Evolutionary conservation across 2,329 filamentous ascomycete species (phyloP).

Genomic region (Xylaria multiplex): DNA sequence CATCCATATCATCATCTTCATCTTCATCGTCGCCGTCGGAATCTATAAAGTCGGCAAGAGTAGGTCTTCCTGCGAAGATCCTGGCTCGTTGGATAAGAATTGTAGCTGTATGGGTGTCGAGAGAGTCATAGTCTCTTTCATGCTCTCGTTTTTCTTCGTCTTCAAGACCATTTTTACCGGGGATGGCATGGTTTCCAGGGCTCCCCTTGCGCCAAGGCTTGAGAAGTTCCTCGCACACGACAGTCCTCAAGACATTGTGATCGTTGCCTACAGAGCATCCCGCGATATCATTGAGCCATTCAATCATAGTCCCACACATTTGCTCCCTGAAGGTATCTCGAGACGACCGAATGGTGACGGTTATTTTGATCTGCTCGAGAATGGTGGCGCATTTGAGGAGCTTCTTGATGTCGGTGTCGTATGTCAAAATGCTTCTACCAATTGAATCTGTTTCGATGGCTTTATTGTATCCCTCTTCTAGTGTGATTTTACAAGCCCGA

Average conservation of each 20-base stretch:
- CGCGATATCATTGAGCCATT: constrained; percentile 93
- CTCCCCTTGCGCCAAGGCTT: constrained; percentile 89
- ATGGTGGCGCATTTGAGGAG: constrained; percentile 83
- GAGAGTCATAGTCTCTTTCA: constrained; percentile 60
- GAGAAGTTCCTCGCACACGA: constrained; percentile 91
- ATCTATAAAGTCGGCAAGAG: constrained; percentile 52
- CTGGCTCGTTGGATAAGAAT: constrained; percentile 53
- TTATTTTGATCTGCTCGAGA: constrained; percentile 95
- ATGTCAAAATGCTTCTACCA: constrained; percentile 85
- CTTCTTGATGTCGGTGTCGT: constrained; percentile 74
- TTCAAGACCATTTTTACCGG: constrained; percentile 82
- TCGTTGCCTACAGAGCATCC: constrained; percentile 87
- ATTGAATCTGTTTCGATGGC: constrained; percentile 91
- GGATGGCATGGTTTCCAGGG: constrained; percentile 78
- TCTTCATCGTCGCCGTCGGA: constrained; percentile 60
- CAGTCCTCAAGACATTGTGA: constrained; percentile 78
- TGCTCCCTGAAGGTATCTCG: constrained; percentile 96
- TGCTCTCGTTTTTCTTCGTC: constrained; percentile 69
- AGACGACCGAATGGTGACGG: constrained; percentile 91
- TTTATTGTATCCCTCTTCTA: constrained; percentile 74
- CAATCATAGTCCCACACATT: constrained; percentile 97
- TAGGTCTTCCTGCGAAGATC: constrained; percentile 47
- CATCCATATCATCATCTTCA: constrained; percentile 57
- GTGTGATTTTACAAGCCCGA: constrained; percentile 81
- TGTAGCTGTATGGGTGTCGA: constrained; percentile 45